Conservation (phyloP, 108 stramenopile species). For the Skeletonema menzelii region DNA sequence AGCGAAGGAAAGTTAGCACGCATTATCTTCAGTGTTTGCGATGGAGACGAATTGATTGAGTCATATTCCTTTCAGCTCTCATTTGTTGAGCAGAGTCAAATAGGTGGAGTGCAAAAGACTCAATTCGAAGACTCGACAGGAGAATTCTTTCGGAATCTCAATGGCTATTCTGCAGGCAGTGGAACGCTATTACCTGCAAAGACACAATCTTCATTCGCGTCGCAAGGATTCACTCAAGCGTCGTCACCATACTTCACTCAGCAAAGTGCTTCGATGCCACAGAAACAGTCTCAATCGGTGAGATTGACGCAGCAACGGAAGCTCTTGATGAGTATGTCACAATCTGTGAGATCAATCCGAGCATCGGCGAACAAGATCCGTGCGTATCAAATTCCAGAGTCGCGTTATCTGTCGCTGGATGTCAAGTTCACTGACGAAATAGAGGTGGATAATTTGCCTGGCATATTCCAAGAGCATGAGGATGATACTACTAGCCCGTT, state of each 20-base stretch:
- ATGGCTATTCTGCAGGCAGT: slow-evolving; percentile 30
- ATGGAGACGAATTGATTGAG: slow-evolving; percentile 23
- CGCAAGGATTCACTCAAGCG: background rate
- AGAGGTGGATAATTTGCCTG: background rate
- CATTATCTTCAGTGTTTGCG: slow-evolving; percentile 25
- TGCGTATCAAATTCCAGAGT: background rate
- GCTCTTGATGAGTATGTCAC: background rate
- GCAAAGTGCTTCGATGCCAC: background rate
- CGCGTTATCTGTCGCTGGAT: background rate
- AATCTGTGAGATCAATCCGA: background rate
- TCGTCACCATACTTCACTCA: background rate
- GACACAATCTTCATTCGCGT: background rate
- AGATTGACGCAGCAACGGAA: background rate
- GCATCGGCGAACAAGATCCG: background rate
- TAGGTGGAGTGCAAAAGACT: slow-evolving; percentile 1
- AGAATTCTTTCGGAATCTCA: slow-evolving; percentile 41
- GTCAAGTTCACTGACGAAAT: background rate
- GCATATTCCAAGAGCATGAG: background rate
- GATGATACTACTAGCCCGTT: background rate
- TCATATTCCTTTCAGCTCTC: slow-evolving; percentile 23
- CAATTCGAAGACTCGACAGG: slow-evolving; percentile 8
- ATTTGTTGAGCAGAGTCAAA: background rate
- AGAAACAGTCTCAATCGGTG: background rate
- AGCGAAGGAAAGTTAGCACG: slow-evolving; percentile 26
- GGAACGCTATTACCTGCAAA: background rate